These are phyloP conservation scores for Inonotus hispidus DNA, from an alignment of 1,284 basidiomycete species.

Conservation along the genomic window DNA sequence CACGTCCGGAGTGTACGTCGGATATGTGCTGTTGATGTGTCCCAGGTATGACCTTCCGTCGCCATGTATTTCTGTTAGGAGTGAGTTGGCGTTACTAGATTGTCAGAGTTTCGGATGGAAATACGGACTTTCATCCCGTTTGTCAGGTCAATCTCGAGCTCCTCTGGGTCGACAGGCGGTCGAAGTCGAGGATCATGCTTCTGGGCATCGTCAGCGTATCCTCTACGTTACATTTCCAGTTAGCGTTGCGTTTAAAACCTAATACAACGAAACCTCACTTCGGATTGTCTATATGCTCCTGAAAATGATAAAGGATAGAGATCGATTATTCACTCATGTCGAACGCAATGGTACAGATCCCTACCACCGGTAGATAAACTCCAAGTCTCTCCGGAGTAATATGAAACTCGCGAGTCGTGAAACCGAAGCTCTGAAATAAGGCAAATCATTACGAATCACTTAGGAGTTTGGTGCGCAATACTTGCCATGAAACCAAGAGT, in stretches of 20 bases:
- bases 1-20: conserved; percentile 41
- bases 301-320: neutral
- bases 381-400: conserved; percentile 51
- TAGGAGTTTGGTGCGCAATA: neutral
- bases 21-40: conserved; percentile 47
- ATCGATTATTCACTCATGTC: no score
- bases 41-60: conserved; percentile 38
- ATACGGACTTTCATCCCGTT: conserved; percentile 50
- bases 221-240: conserved; percentile 20
- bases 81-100: neutral
- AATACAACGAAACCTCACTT: conserved; percentile 11
- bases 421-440: conserved; percentile 29
- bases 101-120: neutral
- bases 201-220: conserved; percentile 41
- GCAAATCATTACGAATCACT: neutral
- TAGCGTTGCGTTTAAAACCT: neutral
- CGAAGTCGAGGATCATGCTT: conserved; percentile 39
- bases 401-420: conserved; percentile 44
- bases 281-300: conserved; percentile 45
- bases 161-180: conserved; percentile 42
- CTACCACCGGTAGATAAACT: conserved; percentile 41
- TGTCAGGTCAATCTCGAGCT: conserved; percentile 49
- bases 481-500: conserved; percentile 37
- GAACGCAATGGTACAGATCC: conserved; percentile 22
- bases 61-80: conserved; percentile 35